Percentiles rank a stretch among this genome's conserved stretches.
Conservation (phyloP, 2,329 filamentous ascomycete species). For the Colletotrichum tabaci region DNA sequence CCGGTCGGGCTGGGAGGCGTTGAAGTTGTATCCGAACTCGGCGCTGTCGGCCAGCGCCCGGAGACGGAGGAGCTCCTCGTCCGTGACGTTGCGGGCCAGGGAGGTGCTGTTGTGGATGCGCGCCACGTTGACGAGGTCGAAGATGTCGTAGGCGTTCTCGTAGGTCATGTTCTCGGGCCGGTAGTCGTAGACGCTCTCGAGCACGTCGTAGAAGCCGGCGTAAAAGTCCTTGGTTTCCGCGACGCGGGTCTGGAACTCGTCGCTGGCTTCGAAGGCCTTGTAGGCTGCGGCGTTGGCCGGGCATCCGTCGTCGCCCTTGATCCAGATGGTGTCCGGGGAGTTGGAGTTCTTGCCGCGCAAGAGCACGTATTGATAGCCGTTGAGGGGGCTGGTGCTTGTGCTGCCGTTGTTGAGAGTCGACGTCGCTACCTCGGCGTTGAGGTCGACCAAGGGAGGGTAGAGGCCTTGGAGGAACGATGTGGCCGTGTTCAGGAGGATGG, state of each 20-base stretch:
- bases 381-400: slow-evolving; percentile 15
- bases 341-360: slow-evolving; percentile 50
- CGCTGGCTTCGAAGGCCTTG: slow-evolving; percentile 49
- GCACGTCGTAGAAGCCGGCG: slow-evolving; percentile 48
- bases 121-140: slow-evolving; percentile 54
- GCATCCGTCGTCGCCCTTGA: slow-evolving; percentile 55
- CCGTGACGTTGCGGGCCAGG: slow-evolving; percentile 49
- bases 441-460: slow-evolving; percentile 51
- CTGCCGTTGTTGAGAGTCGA: slow-evolving; percentile 46
- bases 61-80: slow-evolving; percentile 52
- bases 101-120: slow-evolving; percentile 52
- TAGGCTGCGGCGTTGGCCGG: slow-evolving; percentile 48
- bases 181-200: slow-evolving; percentile 51
- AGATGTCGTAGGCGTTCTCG: slow-evolving; percentile 54
- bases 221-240: slow-evolving; percentile 51
- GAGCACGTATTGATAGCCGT: slow-evolving; percentile 53
- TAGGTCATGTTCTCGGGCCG: slow-evolving; percentile 52
- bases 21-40: slow-evolving; percentile 52
- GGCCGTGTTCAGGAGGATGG: slow-evolving; percentile 53
- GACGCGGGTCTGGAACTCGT: slow-evolving; percentile 46
- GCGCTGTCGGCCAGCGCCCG: slow-evolving; percentile 52
- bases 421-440: slow-evolving; percentile 47
- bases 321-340: slow-evolving; percentile 54
- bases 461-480: slow-evolving; percentile 55
- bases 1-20: slow-evolving; percentile 48